phyloP scores from a whole-genome alignment of 2,329 filamentous ascomycete species.

The Cyphellophora europaea region DNA sequence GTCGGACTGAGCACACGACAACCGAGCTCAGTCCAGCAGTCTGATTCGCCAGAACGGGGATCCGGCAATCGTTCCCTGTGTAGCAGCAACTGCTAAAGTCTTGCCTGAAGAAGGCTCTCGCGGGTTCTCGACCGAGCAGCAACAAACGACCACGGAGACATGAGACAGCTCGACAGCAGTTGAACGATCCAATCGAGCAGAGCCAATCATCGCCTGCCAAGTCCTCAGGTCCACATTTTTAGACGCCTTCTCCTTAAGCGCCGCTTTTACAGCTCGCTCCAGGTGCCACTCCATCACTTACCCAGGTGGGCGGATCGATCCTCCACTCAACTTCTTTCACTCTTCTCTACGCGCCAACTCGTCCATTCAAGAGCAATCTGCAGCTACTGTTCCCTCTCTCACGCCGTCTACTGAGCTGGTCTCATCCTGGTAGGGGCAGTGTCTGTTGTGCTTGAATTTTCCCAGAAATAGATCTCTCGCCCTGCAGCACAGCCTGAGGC shows the following conservation, averaged over 20 bases:
- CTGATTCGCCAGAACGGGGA: no score
- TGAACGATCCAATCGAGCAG: no score
- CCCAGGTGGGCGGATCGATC: slow-evolving; percentile 7
- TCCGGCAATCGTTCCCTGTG: no score
- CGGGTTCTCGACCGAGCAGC: no score
- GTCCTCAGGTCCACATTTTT: no score
- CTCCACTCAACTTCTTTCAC: slow-evolving; percentile 2
- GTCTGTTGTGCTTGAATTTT: slow-evolving; percentile 3
- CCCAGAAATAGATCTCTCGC: slow-evolving; percentile 17
- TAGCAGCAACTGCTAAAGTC: no score
- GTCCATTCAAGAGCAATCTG: slow-evolving; percentile 10
- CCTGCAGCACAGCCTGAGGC: not conserved
- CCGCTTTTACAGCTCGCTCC: slow-evolving; percentile 1
- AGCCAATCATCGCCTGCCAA: no score
- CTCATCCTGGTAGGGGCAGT: slow-evolving; percentile 14
- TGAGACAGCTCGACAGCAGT: no score
- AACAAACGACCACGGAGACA: no score
- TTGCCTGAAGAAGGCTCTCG: no score
- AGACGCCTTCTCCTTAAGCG: not conserved
- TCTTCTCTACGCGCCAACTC: slow-evolving; percentile 14
- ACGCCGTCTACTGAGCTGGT: slow-evolving; percentile 15
- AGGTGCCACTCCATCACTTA: slow-evolving; percentile 4
- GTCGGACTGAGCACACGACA: no score
- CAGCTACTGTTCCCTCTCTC: slow-evolving; percentile 10
- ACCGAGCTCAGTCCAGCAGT: no score